Base-by-base conservation (phyloP, 2,329 filamentous ascomycete species). In the Scleromitrula shiraiana region DNA sequence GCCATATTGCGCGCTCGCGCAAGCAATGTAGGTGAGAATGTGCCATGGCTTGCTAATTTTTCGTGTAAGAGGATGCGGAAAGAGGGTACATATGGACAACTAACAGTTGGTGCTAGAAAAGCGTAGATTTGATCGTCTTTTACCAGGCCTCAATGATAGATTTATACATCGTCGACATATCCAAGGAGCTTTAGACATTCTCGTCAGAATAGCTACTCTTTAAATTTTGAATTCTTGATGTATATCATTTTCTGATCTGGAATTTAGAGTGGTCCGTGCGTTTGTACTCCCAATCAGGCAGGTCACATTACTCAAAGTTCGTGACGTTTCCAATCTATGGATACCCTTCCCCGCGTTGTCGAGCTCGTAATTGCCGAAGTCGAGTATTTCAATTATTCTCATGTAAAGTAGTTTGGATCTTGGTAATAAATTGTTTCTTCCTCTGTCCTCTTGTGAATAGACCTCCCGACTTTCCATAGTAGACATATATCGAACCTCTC, bases 1-100 rank as follows among this genome's bases (percentile, higher is more conserved):
- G 77, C 69, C 37, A 85, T 67, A 50, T 70, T 70, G 26, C 73
- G 71, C 7, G 82, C 82, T 53, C 82, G 76, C 35, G 74, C 70
- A 49, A 85, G 72, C 45, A 85, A 72, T 35, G 73, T 72, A 8
- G 71, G 67, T 0, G 78, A 75, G 46, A 67, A 59, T 41, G 61
- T 57, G 36, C 27, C 44, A 56, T 62, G 56, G 41, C 55, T 58
- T 42, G 61, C 53, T 54, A 54, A n/a, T 50, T n/a, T 42, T 50
- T 33, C 29, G 41, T 50, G 45, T 54, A 17, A 45, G 42, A 56
- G 54, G 36, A 30, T 42, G 41, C 36, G 50, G 48, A 39, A 23
- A 30, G n/a, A 41, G 23, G 17, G 44, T 35, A 37, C 24, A 9
- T 29, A 38, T 49, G 46, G 44, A 55, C 32, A 23, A 55, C 61